These are phyloP conservation scores for Phaffia australis DNA, from an alignment of 768 basidiomycete species.

Conservation along the genomic window DNA sequence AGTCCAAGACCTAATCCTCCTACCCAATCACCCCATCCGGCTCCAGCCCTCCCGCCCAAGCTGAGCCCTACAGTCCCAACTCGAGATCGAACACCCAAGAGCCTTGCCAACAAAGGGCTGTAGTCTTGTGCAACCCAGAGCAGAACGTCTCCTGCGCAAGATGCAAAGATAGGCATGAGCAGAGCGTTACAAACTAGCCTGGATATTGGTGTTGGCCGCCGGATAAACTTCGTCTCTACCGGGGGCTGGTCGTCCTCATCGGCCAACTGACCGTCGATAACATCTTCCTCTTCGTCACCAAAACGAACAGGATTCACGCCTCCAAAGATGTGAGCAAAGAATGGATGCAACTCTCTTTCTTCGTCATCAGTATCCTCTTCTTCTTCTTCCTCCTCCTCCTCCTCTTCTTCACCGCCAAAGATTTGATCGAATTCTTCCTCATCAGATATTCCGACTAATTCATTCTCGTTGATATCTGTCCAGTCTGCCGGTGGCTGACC, in stretches of 20 bases:
- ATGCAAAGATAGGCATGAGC: slow-evolving; percentile 4
- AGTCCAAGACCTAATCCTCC: no score
- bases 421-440: not conserved
- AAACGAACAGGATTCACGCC: not conserved
- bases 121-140: slow-evolving; percentile 1
- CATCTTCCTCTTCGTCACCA: not conserved
- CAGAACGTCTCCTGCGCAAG: not conserved
- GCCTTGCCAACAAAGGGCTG: not conserved
- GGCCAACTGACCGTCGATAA: not conserved
- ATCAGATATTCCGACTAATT: not conserved
- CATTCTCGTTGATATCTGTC: no score
- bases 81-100: not conserved
- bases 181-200: slow-evolving; percentile 1
- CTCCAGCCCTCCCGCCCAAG: no score
- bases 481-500: no score
- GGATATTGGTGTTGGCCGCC: slow-evolving; percentile 1
- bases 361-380: not conserved
- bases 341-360: slow-evolving; percentile 3
- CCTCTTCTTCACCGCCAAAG: not conserved
- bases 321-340: no score
- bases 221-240: not conserved
- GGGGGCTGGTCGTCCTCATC: not conserved
- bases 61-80: no score
- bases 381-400: not conserved
- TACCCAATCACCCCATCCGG: no score